Percentiles rank a stretch among this genome's conserved stretches.
Evolutionary conservation across 2,329 filamentous ascomycete species (phyloP).

Genomic region (Sphaerulina vaccinii): DNA sequence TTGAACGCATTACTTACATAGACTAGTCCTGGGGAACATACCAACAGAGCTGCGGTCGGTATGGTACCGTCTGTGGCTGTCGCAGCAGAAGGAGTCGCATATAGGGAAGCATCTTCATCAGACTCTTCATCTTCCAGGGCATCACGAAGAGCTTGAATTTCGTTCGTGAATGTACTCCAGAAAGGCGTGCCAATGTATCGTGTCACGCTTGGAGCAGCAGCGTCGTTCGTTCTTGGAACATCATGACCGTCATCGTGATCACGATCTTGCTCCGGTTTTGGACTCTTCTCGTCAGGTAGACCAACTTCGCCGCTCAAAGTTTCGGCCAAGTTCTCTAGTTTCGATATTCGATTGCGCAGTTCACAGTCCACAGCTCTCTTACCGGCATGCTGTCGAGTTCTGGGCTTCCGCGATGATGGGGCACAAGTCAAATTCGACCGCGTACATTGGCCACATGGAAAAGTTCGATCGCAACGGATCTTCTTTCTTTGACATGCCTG

Average conservation of each 20-base stretch:
- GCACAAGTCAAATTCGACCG: constrained; percentile 17
- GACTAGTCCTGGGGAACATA: constrained; percentile 32
- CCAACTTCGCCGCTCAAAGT: constrained; percentile 23
- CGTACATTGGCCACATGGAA: constrained; percentile 25
- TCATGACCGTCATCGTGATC: background rate
- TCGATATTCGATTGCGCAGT: constrained; percentile 23
- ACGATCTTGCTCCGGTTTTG: background rate
- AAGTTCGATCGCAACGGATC: constrained; percentile 23
- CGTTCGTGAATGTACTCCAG: constrained; percentile 34
- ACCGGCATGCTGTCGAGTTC: constrained; percentile 21
- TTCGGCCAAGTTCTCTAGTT: constrained; percentile 25
- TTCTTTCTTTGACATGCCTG: constrained; percentile 30
- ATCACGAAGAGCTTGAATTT: constrained; percentile 35
- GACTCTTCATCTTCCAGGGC: constrained; percentile 32
- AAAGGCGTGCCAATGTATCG: constrained; percentile 34
- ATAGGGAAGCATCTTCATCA: background rate
- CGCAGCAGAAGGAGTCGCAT: background rate
- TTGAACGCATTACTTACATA: too few species aligned
- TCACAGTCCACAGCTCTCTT: constrained; percentile 23
- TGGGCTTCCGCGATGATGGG: constrained; percentile 21
- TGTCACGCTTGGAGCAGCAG: constrained; percentile 16
- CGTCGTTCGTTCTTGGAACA: background rate
- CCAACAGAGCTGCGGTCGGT: constrained; percentile 29
- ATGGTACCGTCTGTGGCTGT: background rate
- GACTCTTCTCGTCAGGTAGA: background rate